A percentile compares a stretch with the other conserved stretches of the same genome.
Evolutionary conservation across 805 yeast genomes (phyloP).

Genomic region (Kuraishia ogatae): DNA sequence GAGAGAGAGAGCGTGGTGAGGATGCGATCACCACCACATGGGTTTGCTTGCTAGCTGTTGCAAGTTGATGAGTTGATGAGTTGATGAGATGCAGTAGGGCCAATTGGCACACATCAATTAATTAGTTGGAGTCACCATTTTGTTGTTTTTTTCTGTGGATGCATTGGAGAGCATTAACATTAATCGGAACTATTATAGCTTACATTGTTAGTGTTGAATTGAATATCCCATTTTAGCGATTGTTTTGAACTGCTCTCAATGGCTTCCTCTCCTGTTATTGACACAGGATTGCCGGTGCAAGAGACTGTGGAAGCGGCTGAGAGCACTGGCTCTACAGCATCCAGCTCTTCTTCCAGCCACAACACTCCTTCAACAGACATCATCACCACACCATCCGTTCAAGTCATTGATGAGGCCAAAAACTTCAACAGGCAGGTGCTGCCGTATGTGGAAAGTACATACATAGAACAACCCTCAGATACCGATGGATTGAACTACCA

Average conservation of each 20-base stretch:
- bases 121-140: too few relatives aligned
- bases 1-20: too few relatives aligned
- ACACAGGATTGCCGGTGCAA: background rate
- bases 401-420: slow-evolving; percentile 56
- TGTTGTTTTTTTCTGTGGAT: too few relatives aligned
- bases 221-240: too few relatives aligned
- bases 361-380: background rate
- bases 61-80: too few relatives aligned
- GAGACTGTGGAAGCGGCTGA: background rate
- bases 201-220: too few relatives aligned
- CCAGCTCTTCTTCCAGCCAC: background rate
- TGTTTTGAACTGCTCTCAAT: background rate
- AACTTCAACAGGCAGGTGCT: slow-evolving; percentile 31
- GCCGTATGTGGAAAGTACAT: slow-evolving; percentile 20
- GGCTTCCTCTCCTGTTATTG: background rate
- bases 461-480: slow-evolving; percentile 10
- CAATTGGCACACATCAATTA: too few relatives aligned
- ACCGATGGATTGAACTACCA: slow-evolving; percentile 67
- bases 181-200: too few relatives aligned
- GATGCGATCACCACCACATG: too few relatives aligned
- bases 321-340: background rate
- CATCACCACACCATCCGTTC: slow-evolving; percentile 30
- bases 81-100: too few relatives aligned
- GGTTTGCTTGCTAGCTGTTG: too few relatives aligned
- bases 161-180: too few relatives aligned